A percentile compares a stretch with the other conserved stretches of the same genome.
Conservation (phyloP, 2,329 filamentous ascomycete genomes). For the Trichophyton benhamiae region DNA sequence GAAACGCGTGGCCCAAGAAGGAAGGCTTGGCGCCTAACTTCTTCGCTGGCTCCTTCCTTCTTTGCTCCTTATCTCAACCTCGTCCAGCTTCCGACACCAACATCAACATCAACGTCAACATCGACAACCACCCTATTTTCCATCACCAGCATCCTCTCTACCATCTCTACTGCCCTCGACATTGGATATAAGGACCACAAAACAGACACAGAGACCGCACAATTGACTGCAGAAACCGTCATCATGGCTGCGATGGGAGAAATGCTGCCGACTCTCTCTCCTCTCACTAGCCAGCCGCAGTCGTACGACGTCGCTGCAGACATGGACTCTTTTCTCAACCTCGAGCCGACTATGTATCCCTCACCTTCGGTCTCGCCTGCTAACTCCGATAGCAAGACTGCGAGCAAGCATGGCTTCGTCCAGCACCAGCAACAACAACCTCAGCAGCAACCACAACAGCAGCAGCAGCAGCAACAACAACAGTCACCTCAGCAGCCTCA, state of each 20-base stretch:
- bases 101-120: not conserved
- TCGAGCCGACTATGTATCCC: constrained; percentile 34
- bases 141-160: not conserved
- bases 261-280: constrained; percentile 18
- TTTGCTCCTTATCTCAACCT: not conserved
- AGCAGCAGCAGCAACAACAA: constrained; percentile 27
- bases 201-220: too few species aligned
- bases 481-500: constrained; percentile 21
- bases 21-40: not conserved
- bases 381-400: constrained; percentile 7
- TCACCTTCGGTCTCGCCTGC: constrained; percentile 17
- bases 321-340: constrained; percentile 37
- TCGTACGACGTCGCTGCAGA: constrained; percentile 31
- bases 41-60: too few species aligned
- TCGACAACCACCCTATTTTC: too few species aligned
- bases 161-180: not conserved
- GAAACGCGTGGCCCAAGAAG: not conserved
- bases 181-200: not conserved
- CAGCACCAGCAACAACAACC: constrained; percentile 24
- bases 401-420: constrained; percentile 14
- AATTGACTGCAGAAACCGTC: not conserved
- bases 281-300: constrained; percentile 22
- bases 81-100: not conserved
- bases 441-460: constrained; percentile 26
- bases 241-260: constrained; percentile 14